A percentile compares a stretch with the other conserved stretches of the same genome.
Conservation (phyloP, 1,284 basidiomycete genomes). For the Omphalotus olearius region DNA sequence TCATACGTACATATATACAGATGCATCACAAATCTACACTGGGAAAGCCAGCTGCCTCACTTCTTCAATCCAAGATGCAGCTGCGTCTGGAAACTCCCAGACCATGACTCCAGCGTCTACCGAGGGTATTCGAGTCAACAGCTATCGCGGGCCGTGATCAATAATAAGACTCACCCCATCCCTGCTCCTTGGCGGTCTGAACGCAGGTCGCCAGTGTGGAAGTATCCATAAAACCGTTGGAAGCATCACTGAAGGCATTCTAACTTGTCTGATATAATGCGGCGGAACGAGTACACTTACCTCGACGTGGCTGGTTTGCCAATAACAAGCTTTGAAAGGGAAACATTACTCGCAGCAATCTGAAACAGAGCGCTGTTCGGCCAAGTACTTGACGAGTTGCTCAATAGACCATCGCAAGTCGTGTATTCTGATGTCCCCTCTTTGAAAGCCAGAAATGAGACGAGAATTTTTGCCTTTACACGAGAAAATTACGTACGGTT, state of each 20-base stretch:
- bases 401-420: constrained; percentile 50
- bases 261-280: background rate
- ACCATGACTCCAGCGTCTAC: constrained; percentile 45
- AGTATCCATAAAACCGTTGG: constrained; percentile 40
- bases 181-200: constrained; percentile 33
- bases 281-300: constrained; percentile 7
- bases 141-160: background rate
- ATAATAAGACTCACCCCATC: constrained; percentile 34
- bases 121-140: background rate
- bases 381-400: constrained; percentile 45
- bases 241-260: constrained; percentile 5
- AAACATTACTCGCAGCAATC: constrained; percentile 38
- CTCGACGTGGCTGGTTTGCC: constrained; percentile 41
- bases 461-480: background rate
- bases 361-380: constrained; percentile 44
- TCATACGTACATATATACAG: too few species aligned
- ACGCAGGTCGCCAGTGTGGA: constrained; percentile 41
- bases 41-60: background rate
- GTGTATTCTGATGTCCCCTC: constrained; percentile 57
- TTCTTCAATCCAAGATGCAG: background rate
- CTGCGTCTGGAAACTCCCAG: constrained; percentile 38
- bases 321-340: constrained; percentile 43
- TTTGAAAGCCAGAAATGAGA: constrained; percentile 22
- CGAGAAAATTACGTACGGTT: constrained; percentile 24
- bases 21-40: background rate